A percentile compares a stretch with the other conserved stretches of the same genome.
Evolutionary conservation across 139 green algal species (phyloP).

Genomic region (Chlorella vulgaris): DNA sequence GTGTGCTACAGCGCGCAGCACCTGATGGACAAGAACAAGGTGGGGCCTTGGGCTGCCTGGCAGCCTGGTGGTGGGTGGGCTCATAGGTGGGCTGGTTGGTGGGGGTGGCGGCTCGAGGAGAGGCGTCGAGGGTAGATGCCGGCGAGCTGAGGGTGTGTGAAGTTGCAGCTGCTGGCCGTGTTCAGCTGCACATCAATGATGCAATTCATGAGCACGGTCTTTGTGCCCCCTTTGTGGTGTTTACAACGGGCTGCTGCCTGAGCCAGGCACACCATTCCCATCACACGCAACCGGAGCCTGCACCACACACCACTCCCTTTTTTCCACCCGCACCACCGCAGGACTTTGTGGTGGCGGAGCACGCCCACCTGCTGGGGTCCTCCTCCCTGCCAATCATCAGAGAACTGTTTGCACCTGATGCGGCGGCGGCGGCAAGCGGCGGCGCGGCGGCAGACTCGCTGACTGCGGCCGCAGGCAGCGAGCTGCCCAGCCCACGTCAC

Average conservation of each 20-base stretch:
- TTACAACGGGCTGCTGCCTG: too few relatives aligned
- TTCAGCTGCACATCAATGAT: too few relatives aligned
- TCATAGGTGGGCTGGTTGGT: too few relatives aligned
- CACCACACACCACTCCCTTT: too few relatives aligned
- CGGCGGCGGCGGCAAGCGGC: slow-evolving; percentile 1
- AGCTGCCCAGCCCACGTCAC: slow-evolving; percentile 34
- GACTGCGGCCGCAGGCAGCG: slow-evolving; percentile 12
- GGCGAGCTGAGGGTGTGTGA: too few relatives aligned
- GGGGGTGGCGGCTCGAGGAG: too few relatives aligned
- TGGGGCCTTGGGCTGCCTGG: not conserved
- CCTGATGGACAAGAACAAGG: slow-evolving; percentile 83
- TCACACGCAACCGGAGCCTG: too few relatives aligned
- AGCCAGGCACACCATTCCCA: too few relatives aligned
- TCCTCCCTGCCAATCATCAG: slow-evolving; percentile 30
- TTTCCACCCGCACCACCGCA: not conserved
- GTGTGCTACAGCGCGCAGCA: slow-evolving; percentile 56
- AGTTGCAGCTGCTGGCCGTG: too few relatives aligned
- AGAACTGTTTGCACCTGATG: slow-evolving; percentile 53
- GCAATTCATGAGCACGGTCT: too few relatives aligned
- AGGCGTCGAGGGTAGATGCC: too few relatives aligned
- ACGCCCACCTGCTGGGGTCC: slow-evolving; percentile 62
- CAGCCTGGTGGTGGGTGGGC: not conserved
- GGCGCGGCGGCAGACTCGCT: slow-evolving; percentile 13
- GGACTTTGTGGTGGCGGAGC: slow-evolving; percentile 84
- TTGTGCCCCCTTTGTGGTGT: too few relatives aligned